Base-by-base conservation (phyloP, 768 basidiomycete species). In the Mycena galericulata region DNA sequence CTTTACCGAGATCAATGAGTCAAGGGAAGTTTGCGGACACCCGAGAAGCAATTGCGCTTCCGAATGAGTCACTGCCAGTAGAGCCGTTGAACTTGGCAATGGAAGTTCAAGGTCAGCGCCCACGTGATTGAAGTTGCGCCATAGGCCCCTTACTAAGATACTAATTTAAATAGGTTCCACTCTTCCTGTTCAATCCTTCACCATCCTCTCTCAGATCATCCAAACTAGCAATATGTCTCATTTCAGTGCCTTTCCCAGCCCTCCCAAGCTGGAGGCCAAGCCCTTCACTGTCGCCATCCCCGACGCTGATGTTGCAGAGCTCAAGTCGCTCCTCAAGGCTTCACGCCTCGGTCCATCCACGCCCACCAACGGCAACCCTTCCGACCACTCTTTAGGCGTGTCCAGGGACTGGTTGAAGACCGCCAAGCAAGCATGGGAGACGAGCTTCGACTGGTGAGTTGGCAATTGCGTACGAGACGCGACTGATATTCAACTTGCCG, bases 331-430 rank as follows among this genome's bases (percentile, higher is more conserved):
- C 45, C 57, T 59, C 57, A 59, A 59, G 43, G 57, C 45, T 59
- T 60, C 58, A 49, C 58, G 58, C 46, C 58, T 60, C 58, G 58
- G 58, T 60, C 58, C 58, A 60, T 60, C 58, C 34, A 60, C 43
- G 34, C 58, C 58, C 22, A 36, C 43, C 46, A 60, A 60, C 43
- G 38, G 46, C 43, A 60, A 60, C 58, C 58, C 58, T 60, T 60
- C 58, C 58, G 58, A 60, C 46, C 58, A 60, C 32, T 47, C 58
- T 47, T 49, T 49, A 60, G 58, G 58, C 45, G 58, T 60, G 58
- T 60, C 58, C 46, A 46, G 47, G 58, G 45, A 60, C 30, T 60
- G 58, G 58, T 49, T 60, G 58, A 60, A 38, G 58, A 60, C 45
- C 22, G 58, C 58, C n/a, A 60, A 60, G 58, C 46, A 60, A 47